Evolutionary conservation across 176 grass and related monocot genomes (phyloP).

Genomic region (Guadua angustifolia): DNA sequence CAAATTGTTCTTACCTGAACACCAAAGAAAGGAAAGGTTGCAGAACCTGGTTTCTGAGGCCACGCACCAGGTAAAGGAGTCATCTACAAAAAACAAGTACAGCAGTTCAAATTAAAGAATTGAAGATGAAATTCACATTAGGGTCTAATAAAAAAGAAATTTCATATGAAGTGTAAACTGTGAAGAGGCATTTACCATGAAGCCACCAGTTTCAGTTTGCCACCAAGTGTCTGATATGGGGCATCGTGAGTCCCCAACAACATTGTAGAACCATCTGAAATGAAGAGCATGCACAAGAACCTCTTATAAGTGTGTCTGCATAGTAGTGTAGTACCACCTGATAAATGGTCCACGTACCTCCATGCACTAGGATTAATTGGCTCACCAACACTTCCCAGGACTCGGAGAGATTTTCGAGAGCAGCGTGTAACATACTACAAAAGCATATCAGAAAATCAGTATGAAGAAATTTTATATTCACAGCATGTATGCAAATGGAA

Average conservation of each 20-base stretch:
- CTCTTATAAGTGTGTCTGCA: slow-evolving; percentile 40
- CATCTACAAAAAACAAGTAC: slow-evolving; percentile 59
- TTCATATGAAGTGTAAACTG: slow-evolving; percentile 7
- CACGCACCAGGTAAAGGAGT: slow-evolving; percentile 78
- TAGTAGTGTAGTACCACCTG: slow-evolving; percentile 16
- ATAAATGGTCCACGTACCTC: slow-evolving; percentile 61
- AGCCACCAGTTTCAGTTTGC: slow-evolving; percentile 97
- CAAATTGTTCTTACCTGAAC: slow-evolving; percentile 69
- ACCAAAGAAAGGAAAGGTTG: slow-evolving; percentile 87
- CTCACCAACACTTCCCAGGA: slow-evolving; percentile 91
- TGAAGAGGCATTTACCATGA: slow-evolving; percentile 69
- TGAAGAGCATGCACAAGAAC: slow-evolving; percentile 38
- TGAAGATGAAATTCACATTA: slow-evolving; percentile 28
- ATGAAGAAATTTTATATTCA: slow-evolving; percentile 24
- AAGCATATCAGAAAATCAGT: slow-evolving; percentile 47
- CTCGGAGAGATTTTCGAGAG: slow-evolving; percentile 87
- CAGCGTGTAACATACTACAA: slow-evolving; percentile 82
- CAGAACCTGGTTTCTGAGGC: slow-evolving; percentile 84
- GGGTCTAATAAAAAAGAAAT: slow-evolving; percentile 10
- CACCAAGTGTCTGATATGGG: slow-evolving; percentile 98
- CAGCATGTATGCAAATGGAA: neutral
- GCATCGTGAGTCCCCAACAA: slow-evolving; percentile 83
- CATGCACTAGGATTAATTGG: slow-evolving; percentile 98
- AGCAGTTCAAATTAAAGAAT: slow-evolving; percentile 5
- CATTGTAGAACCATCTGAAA: slow-evolving; percentile 90